Percentiles rank a stretch among this genome's conserved stretches.
Evolutionary conservation across 1,284 basidiomycete genomes (phyloP).

Genomic region (Melanopsichium pennsylvanicum): DNA sequence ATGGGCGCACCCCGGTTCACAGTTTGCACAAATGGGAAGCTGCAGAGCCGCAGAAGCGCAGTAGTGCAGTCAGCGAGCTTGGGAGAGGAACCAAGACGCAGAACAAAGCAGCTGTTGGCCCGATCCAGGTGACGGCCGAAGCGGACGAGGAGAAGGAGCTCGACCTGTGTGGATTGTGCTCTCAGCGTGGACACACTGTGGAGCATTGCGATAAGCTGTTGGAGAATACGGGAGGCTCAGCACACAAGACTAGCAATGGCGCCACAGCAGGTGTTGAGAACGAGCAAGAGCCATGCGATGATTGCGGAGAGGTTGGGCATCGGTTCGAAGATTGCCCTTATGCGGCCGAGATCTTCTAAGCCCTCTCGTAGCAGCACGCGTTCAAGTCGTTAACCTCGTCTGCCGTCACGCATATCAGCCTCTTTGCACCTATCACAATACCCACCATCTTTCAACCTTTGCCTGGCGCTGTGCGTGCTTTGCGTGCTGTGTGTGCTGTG

Average conservation of each 20-base stretch:
- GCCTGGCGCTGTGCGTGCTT: too few relatives aligned
- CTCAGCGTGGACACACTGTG: slow-evolving; percentile 31
- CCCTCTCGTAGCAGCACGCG: too few relatives aligned
- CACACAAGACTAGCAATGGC: background rate
- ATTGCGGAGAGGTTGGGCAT: slow-evolving; percentile 52
- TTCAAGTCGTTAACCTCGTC: too few relatives aligned
- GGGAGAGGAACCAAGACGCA: background rate
- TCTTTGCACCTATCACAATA: too few relatives aligned
- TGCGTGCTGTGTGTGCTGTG: too few relatives aligned
- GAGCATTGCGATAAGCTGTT: slow-evolving; percentile 31
- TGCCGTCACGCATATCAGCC: too few relatives aligned
- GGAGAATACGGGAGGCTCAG: too few relatives aligned
- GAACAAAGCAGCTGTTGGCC: background rate
- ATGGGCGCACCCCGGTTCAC: slow-evolving; percentile 12
- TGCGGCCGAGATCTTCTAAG: slow-evolving; percentile 49
- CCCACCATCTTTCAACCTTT: too few relatives aligned
- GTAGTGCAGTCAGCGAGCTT: background rate
- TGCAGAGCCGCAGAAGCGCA: background rate
- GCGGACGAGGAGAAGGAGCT: slow-evolving; percentile 40
- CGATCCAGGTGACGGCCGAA: background rate
- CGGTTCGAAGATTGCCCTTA: slow-evolving; percentile 52
- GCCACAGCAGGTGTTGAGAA: slow-evolving; percentile 6
- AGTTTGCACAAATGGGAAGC: background rate
- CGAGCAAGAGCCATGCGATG: slow-evolving; percentile 46
- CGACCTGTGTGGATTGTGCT: slow-evolving; percentile 45